phyloP scores from a whole-genome alignment of 2,329 filamentous ascomycete genomes.

The Arthrobotrys megalospora region DNA sequence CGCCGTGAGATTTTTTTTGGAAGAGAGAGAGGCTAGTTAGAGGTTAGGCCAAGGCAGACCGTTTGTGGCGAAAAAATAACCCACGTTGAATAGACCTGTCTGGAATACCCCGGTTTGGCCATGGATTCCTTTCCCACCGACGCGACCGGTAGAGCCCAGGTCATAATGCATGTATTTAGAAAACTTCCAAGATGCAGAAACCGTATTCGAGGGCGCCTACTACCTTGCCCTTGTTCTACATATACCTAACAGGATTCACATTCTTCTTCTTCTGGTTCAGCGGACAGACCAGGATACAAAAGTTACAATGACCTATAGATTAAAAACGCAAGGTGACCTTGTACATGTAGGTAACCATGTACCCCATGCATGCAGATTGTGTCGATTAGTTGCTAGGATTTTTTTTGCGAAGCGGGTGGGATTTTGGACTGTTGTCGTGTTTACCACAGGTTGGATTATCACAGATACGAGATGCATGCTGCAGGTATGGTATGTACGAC shows the following conservation, averaged over 20 bases:
- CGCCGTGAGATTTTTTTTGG: too few species aligned
- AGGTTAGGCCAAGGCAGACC: too few species aligned
- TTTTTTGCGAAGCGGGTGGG: too few species aligned
- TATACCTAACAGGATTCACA: not conserved
- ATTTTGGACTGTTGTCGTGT: constrained; percentile 2
- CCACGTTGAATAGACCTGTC: constrained; percentile 2
- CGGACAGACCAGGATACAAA: not conserved
- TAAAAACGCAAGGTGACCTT: too few species aligned
- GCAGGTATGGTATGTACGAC: not conserved
- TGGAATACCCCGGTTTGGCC: not conserved
- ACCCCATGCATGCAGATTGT: not conserved
- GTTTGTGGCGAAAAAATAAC: constrained; percentile 16
- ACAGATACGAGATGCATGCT: constrained; percentile 3
- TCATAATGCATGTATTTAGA: constrained; percentile 16
- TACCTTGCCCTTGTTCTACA: not conserved
- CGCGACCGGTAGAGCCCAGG: not conserved
- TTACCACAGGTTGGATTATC: constrained; percentile 3
- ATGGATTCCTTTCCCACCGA: not conserved
- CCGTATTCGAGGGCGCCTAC: constrained; percentile 20
- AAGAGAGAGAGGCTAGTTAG: too few species aligned
- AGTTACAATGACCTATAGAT: not conserved
- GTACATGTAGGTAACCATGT: not conserved
- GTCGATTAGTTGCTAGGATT: too few species aligned
- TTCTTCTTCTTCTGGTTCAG: not conserved
- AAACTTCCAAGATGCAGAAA: constrained; percentile 13